Evolutionary conservation across 306 rosid species (phyloP), one percentile per base, ranked within the genome.

Genomic region (Lotus japonicus): DNA sequence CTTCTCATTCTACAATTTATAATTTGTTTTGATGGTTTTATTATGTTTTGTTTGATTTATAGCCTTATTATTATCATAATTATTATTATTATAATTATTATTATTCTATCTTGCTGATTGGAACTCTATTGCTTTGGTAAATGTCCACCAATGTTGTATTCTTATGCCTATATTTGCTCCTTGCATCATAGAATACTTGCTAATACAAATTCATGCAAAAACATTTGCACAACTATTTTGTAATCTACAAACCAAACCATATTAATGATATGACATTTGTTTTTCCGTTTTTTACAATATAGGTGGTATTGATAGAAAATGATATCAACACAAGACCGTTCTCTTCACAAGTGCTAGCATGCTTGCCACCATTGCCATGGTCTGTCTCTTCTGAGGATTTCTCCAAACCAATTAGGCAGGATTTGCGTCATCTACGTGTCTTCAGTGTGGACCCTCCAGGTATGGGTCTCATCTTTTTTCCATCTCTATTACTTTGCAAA

Each of bases 401-500:
- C 77, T 78, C 83, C 49, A 85, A 86, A 81, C 84, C 95, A 59
- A 78, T 84, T 60, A 80, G 99, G 84, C 86, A 84, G 89, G 99
- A 94, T 76, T 67, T 94, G 81, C 88, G 95, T 49, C 75, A 82
- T 58, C 18, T 90, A 66, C 66, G 48, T 59, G 96, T 85, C 65
- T 90, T 94, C 72, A 94, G 99, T 63, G 99, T 94, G 66, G 99
- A 94, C 79, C 99, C 99, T 84, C 99, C 99, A 54, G 99, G 99
- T 90, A 81, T 67, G 71, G 31, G 18, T 61, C 64, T 57, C 57
- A 31, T 41, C 66, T 28, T 14, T 59, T 57, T 76, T 70, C 21
- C 46, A 38, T 50, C 36, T 71, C 43, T 42, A 14, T 61, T 56
- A 45, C 9, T 60, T 43, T 52, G 43, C 41, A 23, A 17, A 57